Evolutionary conservation across 352 stramenopile genomes (phyloP).

Genomic region (Blastocystis sp.): DNA sequence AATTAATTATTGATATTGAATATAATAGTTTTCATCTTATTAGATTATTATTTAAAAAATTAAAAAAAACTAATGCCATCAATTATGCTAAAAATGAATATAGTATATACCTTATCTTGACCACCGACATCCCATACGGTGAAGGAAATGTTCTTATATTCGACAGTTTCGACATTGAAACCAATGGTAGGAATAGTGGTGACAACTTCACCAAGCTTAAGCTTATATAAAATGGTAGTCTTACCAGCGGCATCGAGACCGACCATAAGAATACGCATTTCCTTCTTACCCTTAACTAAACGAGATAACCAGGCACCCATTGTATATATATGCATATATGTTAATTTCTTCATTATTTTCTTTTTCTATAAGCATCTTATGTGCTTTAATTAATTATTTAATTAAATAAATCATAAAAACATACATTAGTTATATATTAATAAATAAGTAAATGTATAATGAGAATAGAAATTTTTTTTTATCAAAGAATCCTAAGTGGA

Average conservation of each 20-base stretch:
- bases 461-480: too few relatives aligned
- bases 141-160: constrained; percentile 99
- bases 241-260: constrained; percentile 80
- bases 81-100: constrained; percentile 12
- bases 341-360: too few relatives aligned
- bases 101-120: too few relatives aligned
- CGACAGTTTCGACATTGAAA: constrained; percentile 98
- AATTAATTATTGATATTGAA: too few relatives aligned
- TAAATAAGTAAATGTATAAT: too few relatives aligned
- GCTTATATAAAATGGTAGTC: constrained; percentile 76
- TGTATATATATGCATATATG: too few relatives aligned
- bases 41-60: constrained; percentile 3
- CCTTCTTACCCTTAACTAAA: constrained; percentile 50
- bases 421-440: too few relatives aligned
- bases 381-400: too few relatives aligned
- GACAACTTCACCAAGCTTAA: constrained; percentile 75
- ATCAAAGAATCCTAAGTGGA: too few relatives aligned
- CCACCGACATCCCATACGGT: constrained; percentile 95
- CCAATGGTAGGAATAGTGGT: constrained; percentile 59
- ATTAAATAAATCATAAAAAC: too few relatives aligned
- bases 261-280: constrained; percentile 73
- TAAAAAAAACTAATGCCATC: neutral
- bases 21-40: too few relatives aligned
- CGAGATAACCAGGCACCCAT: constrained; percentile 26
- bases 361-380: too few relatives aligned